Conservation (phyloP, 805 yeast species). For the Cyberlindnera samutprakarnensis region DNA sequence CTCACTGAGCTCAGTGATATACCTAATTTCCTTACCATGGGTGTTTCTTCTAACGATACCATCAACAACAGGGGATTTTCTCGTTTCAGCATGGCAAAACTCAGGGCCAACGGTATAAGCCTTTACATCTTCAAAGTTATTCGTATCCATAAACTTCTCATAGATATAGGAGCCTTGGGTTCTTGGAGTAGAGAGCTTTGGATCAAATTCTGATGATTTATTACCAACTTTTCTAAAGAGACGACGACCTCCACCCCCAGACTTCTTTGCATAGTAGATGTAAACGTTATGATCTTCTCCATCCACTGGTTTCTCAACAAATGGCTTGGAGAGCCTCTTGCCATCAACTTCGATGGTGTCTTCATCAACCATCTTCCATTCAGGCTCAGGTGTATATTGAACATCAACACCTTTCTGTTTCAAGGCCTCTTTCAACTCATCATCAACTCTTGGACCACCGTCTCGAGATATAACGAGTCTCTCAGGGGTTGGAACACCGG, state of each 20-base stretch:
- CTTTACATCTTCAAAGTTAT: conserved; percentile 96
- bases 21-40: conserved; percentile 94
- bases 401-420: conserved; percentile 49
- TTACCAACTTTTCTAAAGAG: conserved; percentile 94
- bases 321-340: conserved; percentile 70
- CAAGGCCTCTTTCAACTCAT: conserved; percentile 53
- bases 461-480: conserved; percentile 88
- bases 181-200: conserved; percentile 63
- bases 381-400: conserved; percentile 49
- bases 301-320: conserved; percentile 97
- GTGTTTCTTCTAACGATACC: conserved; percentile 96
- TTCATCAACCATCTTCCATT: conserved; percentile 83
- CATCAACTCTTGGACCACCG: conserved; percentile 88
- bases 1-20: conserved; percentile 68
- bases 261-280: conserved; percentile 78
- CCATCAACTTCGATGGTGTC: conserved; percentile 79
- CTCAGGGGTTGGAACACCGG: conserved; percentile 83
- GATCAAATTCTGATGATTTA: conserved; percentile 94
- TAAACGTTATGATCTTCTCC: conserved; percentile 98
- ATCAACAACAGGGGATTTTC: conserved; percentile 99
- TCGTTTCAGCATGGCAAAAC: conserved; percentile 95
- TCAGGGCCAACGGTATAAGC: conserved; percentile 92
- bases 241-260: conserved; percentile 97
- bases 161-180: conserved; percentile 88
- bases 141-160: conserved; percentile 95